Evolutionary conservation across 148 eudicot species (phyloP), one percentile per base, ranked within the genome.

Genomic region (Vaccinium macrocarpon): DNA sequence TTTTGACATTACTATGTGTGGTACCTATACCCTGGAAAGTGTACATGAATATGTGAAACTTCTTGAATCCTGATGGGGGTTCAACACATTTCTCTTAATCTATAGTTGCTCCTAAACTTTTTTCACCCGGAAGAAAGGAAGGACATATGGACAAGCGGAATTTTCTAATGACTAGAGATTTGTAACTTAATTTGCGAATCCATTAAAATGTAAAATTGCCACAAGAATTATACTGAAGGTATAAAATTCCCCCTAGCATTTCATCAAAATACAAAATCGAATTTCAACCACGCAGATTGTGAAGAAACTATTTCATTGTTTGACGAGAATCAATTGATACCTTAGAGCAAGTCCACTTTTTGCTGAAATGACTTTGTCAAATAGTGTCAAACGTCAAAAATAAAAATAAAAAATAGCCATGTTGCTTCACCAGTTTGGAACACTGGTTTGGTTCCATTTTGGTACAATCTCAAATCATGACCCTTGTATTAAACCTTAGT

Each of bases 1-100:
- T 32, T 62, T 61, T 81, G 82, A n/a, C 32, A 61, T 80, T 61
- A 48, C 48, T 62, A 29, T 81, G 23, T 14, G 29, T 49, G 53
- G 62, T 80, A 80, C 53, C 53, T 2, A 42, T 15, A 42, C 11
- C 19, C 32, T 0, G 35, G 42, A 59, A 38, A 42, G 29, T 10
- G 3, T 29, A 42, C 23, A 21, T 21, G 27, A 64, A 64, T 23
- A 8, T 35, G 42, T 23, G 42, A 23, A 59, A 59, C 50, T 38
- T 57, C 52, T 59, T 59, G 52, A 35, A 21, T 59, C 51, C 32
- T 59, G 68, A 80, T 59, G 52, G 29, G 27, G 50, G 9, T 57
- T 38, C 16, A 62, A 81, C 35, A 21, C n/a, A 81, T 49, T 29
- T 62, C 13, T 64, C 32, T 11, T 13, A 64, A 23, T 23, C 32